Conservation (phyloP, 1,284 basidiomycete species). For the Inonotus obliquus region DNA sequence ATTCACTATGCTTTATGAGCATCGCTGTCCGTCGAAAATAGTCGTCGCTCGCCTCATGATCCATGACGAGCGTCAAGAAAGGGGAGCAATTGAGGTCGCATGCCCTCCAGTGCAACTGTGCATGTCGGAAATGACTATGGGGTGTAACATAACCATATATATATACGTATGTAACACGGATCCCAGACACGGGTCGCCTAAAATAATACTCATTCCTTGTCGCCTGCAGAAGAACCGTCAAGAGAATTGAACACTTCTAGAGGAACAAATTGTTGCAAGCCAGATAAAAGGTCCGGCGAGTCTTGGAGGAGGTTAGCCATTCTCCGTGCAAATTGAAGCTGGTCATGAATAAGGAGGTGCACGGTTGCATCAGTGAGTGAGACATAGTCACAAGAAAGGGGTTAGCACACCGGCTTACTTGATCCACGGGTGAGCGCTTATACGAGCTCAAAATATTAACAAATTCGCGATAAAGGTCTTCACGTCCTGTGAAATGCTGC, state of each 20-base stretch:
- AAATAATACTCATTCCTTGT: too few relatives aligned
- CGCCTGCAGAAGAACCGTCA: too few relatives aligned
- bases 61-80: conserved; percentile 37
- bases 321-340: conserved; percentile 79
- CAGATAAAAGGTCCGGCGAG: conserved; percentile 84
- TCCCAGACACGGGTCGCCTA: too few relatives aligned
- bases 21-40: conserved; percentile 63
- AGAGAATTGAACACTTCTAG: conserved; percentile 9
- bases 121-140: neutral
- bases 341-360: conserved; percentile 15
- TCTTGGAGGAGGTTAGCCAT: conserved; percentile 85
- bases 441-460: conserved; percentile 83
- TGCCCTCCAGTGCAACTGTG: neutral
- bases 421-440: conserved; percentile 54
- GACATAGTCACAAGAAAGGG: conserved; percentile 39
- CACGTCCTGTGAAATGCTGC: conserved; percentile 78
- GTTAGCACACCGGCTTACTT: conserved; percentile 58
- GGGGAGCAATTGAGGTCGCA: neutral
- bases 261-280: conserved; percentile 91
- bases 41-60: conserved; percentile 64
- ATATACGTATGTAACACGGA: conserved; percentile 2
- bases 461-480: conserved; percentile 92
- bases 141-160: neutral
- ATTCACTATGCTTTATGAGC: conserved; percentile 69
- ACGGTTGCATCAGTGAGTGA: conserved; percentile 27